phyloP scores from a whole-genome alignment of 345 rosid species.

The Melaleuca quinquenervia region DNA sequence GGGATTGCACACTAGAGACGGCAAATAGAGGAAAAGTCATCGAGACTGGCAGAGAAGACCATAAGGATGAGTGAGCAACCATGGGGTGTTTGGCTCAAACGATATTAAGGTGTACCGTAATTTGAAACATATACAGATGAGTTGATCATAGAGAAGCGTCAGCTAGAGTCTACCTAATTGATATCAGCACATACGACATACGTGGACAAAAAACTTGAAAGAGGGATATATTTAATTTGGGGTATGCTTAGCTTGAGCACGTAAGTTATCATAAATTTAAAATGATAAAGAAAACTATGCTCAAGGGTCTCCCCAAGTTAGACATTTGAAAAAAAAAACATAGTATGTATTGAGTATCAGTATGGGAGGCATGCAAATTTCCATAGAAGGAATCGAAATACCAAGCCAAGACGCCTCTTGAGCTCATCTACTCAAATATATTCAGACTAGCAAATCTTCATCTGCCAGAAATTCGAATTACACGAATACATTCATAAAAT shows the following conservation, averaged over 20 bases:
- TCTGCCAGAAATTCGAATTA: background rate
- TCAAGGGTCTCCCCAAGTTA: background rate
- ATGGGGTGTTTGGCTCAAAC: background rate
- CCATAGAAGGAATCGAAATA: background rate
- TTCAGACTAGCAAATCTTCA: background rate
- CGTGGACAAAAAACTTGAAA: background rate
- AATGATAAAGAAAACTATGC: background rate
- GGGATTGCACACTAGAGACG: background rate
- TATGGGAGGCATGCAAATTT: background rate
- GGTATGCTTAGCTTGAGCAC: background rate
- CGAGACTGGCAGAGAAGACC: background rate
- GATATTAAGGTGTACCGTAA: background rate
- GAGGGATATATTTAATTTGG: background rate
- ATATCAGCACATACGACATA: background rate
- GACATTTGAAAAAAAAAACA: background rate
- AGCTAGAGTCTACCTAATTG: background rate
- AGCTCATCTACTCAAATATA: slow-evolving; percentile 6
- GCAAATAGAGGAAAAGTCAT: background rate
- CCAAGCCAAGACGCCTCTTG: background rate
- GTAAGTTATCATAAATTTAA: background rate
- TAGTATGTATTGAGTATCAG: background rate
- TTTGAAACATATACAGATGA: background rate
- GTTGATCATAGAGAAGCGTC: background rate
- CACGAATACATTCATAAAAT: slow-evolving; percentile 4
- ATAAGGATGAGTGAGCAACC: background rate